Evolutionary conservation across 2,329 filamentous ascomycete genomes (phyloP).

Genomic region (Pseudogymnoascus sp.): DNA sequence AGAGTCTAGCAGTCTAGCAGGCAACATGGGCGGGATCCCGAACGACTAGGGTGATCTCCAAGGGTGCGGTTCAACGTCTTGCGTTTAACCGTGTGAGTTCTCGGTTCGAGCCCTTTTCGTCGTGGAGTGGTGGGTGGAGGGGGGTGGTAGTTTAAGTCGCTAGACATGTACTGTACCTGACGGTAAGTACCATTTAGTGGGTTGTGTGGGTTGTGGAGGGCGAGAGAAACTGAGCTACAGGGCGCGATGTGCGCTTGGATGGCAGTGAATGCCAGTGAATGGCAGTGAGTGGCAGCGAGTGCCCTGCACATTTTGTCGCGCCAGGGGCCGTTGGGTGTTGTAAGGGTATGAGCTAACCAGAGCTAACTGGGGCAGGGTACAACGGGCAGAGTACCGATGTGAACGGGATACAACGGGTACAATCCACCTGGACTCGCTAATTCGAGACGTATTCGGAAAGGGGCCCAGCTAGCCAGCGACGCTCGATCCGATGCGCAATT

Average conservation of each 20-base stretch:
- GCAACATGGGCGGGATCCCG: background rate
- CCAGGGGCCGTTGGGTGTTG: background rate
- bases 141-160: background rate
- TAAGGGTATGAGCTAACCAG: background rate
- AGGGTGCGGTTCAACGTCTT: slow-evolving; percentile 3
- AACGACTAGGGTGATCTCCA: slow-evolving; percentile 2
- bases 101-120: background rate
- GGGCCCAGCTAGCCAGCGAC: background rate
- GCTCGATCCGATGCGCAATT: slow-evolving; percentile 3
- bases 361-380: background rate
- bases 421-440: background rate
- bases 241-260: background rate
- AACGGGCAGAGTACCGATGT: background rate
- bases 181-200: background rate
- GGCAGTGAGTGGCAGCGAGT: too few relatives aligned
- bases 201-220: background rate
- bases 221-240: background rate
- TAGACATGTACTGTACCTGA: background rate
- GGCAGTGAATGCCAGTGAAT: too few relatives aligned
- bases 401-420: slow-evolving; percentile 3
- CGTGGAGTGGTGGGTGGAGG: background rate
- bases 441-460: slow-evolving; percentile 7
- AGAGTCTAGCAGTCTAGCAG: too few relatives aligned
- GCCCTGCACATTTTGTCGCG: background rate
- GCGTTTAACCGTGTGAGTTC: background rate